Conservation (phyloP, 75 land plant genomes). For the Sequoia sempervirens region DNA sequence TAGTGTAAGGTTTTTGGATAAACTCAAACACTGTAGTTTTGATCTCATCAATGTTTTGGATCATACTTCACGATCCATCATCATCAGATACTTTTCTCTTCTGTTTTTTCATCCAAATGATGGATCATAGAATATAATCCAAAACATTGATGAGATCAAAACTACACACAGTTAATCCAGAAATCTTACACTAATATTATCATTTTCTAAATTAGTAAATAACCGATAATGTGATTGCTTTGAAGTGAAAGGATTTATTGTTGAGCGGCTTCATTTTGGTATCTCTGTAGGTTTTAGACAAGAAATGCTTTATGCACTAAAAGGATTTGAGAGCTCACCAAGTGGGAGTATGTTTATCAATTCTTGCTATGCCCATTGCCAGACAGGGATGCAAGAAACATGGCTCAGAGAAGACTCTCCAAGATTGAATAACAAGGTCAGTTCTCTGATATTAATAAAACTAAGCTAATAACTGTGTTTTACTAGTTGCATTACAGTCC, state of each 20-base stretch:
- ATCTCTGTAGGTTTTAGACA: slow-evolving; percentile 26
- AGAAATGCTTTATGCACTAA: slow-evolving; percentile 31
- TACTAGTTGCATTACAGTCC: slow-evolving; percentile 34
- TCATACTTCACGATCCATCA: too few relatives aligned
- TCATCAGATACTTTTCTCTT: too few relatives aligned
- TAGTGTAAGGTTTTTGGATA: too few relatives aligned
- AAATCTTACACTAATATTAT: too few relatives aligned
- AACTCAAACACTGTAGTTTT: too few relatives aligned
- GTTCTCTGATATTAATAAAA: background rate
- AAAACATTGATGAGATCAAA: too few relatives aligned
- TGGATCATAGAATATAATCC: too few relatives aligned
- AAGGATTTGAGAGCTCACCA: slow-evolving; percentile 10
- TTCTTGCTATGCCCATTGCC: slow-evolving; percentile 67
- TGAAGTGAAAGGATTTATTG: background rate
- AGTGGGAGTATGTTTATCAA: slow-evolving; percentile 48
- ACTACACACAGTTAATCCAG: too few relatives aligned
- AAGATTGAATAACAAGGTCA: slow-evolving; percentile 26
- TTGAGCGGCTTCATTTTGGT: background rate
- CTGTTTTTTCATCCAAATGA: too few relatives aligned
- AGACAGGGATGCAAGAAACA: slow-evolving; percentile 39
- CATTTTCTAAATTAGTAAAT: too few relatives aligned
- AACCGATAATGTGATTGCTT: too few relatives aligned
- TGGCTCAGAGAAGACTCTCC: slow-evolving; percentile 45
- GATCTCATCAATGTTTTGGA: too few relatives aligned
- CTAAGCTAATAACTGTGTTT: background rate